Base-by-base conservation (phyloP, 1,139 yeast species). In the Magnusiomyces fungicola region DNA sequence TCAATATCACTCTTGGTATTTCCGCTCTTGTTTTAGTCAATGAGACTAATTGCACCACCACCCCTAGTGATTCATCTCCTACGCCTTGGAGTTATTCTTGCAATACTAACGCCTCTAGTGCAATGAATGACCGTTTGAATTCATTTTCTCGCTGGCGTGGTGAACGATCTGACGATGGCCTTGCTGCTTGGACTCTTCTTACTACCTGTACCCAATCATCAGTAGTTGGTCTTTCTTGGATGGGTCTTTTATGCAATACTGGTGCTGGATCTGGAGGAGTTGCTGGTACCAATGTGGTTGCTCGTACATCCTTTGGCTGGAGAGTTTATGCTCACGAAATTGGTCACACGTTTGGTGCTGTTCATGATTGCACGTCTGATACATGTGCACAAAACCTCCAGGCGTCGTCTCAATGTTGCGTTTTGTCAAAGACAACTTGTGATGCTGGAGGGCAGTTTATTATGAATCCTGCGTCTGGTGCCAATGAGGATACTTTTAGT, bases 331-430 rank as follows among this genome's bases (percentile, higher is more conserved):
- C 74, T 0, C 73, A 69, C 49, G 73, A 69, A 50, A 49, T 67
- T 3, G 73, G 73, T 9, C 73, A 69, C 52, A 61, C 67, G 3
- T 69, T 69, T 54, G 73, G 73, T n/a, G 73, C 73, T 2, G 69
- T 66, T 19, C 73, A 69, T 53, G 73, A 69, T 51, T 69, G 73
- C 52, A 64, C 68, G 3, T 46, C 57, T 6, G 60, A 58, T 16
- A 65, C 73, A 1, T 69, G 73, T 49, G 40, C 61, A 1, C 58
- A 61, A 42, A 59, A 59, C 30, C 49, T 57, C 14, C 65, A 64
- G 29, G 51, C 55, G 7, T 51, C 65, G 5, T 55, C 63, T 6
- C 58, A 60, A 33, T 70, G 73, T 58, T 70, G 73, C 52, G 73
- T 72, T 3, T 50, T 61, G 40, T 50, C 66, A 2, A 23, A 52